Evolutionary conservation across 2,329 filamentous ascomycete species (phyloP), one percentile per base, ranked within the genome.

Genomic region (Exophiala sp.): DNA sequence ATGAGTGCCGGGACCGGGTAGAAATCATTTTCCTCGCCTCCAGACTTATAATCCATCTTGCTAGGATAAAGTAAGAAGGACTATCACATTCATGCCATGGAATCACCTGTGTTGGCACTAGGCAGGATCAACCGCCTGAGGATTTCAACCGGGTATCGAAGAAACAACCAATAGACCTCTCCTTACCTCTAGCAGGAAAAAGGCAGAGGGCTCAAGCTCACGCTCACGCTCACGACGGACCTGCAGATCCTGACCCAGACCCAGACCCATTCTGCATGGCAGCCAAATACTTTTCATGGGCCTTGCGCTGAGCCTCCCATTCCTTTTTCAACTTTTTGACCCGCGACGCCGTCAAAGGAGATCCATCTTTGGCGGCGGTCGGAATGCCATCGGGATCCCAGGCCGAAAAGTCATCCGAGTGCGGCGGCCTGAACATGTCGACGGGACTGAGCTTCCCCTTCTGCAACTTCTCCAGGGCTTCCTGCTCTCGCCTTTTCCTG

Each of bases 251-350:
- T n/a, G n/a, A n/a, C n/a, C 6, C 24, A 27, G 24, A 27, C 10
- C 24, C 24, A 27, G 46, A 46, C 8, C 51, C 52, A 22, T 55
- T 54, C 27, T 51, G 47, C 30, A 47, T 38, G 3, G 52, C 50
- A 13, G 53, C 59, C 45, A 68, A 49, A 66, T 71, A 85, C 55
- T 83, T 80, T 56, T 90, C 84, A 66, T 90, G 83, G 51, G 79
- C 67, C 76, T 91, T 94, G 76, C 89, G 93, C 73, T 96, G 91
- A 65, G 77, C 82, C 61, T 94, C 86, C 87, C 87, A 95, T 48
- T 88, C 83, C 74, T 96, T 96, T 70, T 76, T 83, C 60, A 95
- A 68, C 73, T 88, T 90, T 77, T 96, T 96, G 43, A 71, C 64
- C 63, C 82, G 79, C 52, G 78, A 85, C 74, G 95, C 95, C 3